Evolutionary conservation across 371 early-diverging fungal species (phyloP).

Genomic region (Actinomortierella ambigua): DNA sequence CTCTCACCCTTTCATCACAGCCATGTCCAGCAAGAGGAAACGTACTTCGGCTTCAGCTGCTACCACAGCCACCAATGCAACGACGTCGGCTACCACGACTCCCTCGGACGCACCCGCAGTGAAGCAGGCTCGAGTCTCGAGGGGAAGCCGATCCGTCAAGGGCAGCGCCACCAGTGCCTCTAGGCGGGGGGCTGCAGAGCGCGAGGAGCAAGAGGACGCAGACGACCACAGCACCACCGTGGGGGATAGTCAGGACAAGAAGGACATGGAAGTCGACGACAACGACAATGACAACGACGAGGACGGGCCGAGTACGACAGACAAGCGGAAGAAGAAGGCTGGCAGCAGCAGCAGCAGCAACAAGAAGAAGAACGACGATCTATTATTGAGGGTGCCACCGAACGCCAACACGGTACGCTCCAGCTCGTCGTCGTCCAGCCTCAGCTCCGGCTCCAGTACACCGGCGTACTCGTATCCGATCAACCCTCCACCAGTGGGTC

Average conservation of each 20-base stretch:
- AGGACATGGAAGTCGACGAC: slow-evolving; percentile 1
- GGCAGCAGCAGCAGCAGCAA: neutral
- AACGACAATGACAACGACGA: neutral
- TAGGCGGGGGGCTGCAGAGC: slow-evolving; percentile 7
- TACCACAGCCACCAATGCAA: slow-evolving; percentile 17
- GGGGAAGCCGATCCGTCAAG: slow-evolving; percentile 13
- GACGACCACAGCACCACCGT: no score
- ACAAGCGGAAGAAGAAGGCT: slow-evolving; percentile 1
- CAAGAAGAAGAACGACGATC: slow-evolving; percentile 1
- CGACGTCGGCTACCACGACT: neutral
- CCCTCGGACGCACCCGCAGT: neutral
- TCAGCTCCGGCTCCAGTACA: neutral
- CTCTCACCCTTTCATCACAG: neutral
- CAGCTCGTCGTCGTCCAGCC: slow-evolving; percentile 8
- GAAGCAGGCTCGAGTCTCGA: slow-evolving; percentile 38
- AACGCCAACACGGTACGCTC: neutral
- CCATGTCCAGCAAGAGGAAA: slow-evolving; percentile 22
- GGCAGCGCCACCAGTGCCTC: slow-evolving; percentile 11
- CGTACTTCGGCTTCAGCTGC: slow-evolving; percentile 18
- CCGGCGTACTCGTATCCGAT: slow-evolving; percentile 40
- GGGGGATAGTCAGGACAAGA: no score
- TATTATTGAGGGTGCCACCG: neutral
- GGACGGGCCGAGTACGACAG: neutral
- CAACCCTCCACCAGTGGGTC: slow-evolving; percentile 69
- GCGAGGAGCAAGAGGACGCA: slow-evolving; percentile 11